Evolutionary conservation across 2,329 filamentous ascomycete species (phyloP).

Genomic region (Stemphylium lycopersici): DNA sequence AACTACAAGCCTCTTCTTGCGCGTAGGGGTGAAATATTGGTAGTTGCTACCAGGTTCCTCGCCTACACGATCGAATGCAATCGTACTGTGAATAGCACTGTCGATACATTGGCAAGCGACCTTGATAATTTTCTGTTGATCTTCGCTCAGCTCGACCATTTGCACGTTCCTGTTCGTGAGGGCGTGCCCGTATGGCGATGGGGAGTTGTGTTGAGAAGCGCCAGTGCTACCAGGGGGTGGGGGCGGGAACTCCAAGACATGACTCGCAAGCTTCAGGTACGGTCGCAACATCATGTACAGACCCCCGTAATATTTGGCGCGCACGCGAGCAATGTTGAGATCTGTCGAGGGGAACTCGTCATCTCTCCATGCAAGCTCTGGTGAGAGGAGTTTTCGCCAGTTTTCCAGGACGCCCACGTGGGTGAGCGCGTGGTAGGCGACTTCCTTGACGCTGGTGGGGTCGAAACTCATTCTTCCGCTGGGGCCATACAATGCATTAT

Average conservation of each 20-base stretch:
- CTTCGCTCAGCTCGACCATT: slow-evolving; percentile 35
- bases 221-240: slow-evolving; percentile 24
- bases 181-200: slow-evolving; percentile 48
- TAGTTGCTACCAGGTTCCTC: slow-evolving; percentile 32
- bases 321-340: slow-evolving; percentile 81
- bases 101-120: slow-evolving; percentile 43
- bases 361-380: slow-evolving; percentile 66
- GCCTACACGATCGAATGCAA: slow-evolving; percentile 73
- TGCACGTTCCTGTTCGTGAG: slow-evolving; percentile 28
- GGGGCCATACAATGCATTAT: slow-evolving; percentile 60
- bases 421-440: slow-evolving; percentile 33
- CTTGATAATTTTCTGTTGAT: slow-evolving; percentile 34
- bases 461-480: slow-evolving; percentile 44
- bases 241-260: slow-evolving; percentile 52
- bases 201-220: slow-evolving; percentile 57
- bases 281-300: slow-evolving; percentile 88
- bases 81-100: slow-evolving; percentile 82
- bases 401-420: slow-evolving; percentile 55
- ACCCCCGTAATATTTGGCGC: slow-evolving; percentile 94
- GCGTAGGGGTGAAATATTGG: slow-evolving; percentile 59
- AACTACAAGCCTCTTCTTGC: slow-evolving; percentile 73
- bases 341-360: slow-evolving; percentile 73
- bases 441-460: slow-evolving; percentile 37
- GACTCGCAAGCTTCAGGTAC: slow-evolving; percentile 68
- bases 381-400: slow-evolving; percentile 61